Conservation (phyloP, 768 basidiomycete species). For the Dioszegia aurantiaca region DNA sequence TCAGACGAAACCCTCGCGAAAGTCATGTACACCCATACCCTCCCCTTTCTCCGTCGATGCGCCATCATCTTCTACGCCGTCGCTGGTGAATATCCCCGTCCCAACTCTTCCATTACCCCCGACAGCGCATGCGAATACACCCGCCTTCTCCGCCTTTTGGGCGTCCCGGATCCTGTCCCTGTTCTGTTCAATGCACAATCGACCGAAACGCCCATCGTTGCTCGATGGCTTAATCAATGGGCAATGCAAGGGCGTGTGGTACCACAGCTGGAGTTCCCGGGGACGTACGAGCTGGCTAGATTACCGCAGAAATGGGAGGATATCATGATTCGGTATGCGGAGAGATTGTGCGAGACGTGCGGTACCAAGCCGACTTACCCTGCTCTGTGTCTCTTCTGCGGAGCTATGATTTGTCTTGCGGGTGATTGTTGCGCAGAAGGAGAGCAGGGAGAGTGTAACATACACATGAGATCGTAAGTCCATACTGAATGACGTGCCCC, state of each 20-base stretch:
- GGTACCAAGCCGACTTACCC: constrained; percentile 75
- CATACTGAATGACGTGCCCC: not conserved
- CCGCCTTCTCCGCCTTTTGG: constrained; percentile 70
- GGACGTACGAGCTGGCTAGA: constrained; percentile 73
- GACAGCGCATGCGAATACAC: constrained; percentile 67
- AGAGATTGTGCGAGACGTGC: constrained; percentile 71
- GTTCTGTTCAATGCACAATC: constrained; percentile 32
- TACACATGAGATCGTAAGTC: constrained; percentile 88
- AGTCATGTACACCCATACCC: constrained; percentile 77
- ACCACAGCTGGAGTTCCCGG: constrained; percentile 74
- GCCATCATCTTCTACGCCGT: constrained; percentile 79
- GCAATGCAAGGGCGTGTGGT: constrained; percentile 74
- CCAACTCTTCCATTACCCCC: constrained; percentile 28
- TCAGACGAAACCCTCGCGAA: constrained; percentile 75
- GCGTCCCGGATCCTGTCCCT: constrained; percentile 73
- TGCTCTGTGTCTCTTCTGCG: constrained; percentile 89
- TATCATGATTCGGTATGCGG: constrained; percentile 71
- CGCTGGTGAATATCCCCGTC: constrained; percentile 31
- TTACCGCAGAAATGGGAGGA: constrained; percentile 80
- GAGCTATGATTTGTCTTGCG: constrained; percentile 79
- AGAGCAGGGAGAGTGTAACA: constrained; percentile 84
- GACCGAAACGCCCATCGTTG: constrained; percentile 56
- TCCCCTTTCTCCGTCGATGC: constrained; percentile 85
- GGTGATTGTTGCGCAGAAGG: constrained; percentile 80
- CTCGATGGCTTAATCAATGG: constrained; percentile 87